These are phyloP conservation scores for Solanum raphanifolium DNA, from an alignment of 257 asterid genomes.

Conservation along the genomic window DNA sequence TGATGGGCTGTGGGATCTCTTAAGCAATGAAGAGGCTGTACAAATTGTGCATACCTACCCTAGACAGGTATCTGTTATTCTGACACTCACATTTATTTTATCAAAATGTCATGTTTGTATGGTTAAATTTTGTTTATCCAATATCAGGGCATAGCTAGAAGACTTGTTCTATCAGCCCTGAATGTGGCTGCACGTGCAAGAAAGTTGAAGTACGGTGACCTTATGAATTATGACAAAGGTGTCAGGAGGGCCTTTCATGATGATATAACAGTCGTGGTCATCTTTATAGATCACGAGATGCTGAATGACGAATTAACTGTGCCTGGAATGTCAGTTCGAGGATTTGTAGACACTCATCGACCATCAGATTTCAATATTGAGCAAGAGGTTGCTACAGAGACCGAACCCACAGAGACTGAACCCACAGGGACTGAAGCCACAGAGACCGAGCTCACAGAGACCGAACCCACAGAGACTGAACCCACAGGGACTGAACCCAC, in stretches of 20 bases:
- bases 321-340: slow-evolving; percentile 43
- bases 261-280: slow-evolving; percentile 66
- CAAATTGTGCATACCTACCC: slow-evolving; percentile 67
- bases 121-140: background rate
- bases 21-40: slow-evolving; percentile 67
- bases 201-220: slow-evolving; percentile 22
- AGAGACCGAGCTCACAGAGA: too few species aligned
- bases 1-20: slow-evolving; percentile 89
- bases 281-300: slow-evolving; percentile 49
- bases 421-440: too few species aligned
- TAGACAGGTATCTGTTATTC: slow-evolving; percentile 29
- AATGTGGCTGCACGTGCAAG: slow-evolving; percentile 33
- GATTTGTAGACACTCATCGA: slow-evolving; percentile 36
- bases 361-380: slow-evolving; percentile 41
- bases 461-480: too few species aligned
- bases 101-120: background rate
- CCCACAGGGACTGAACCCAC: too few species aligned
- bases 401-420: too few species aligned
- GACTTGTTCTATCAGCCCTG: slow-evolving; percentile 47
- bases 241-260: slow-evolving; percentile 50
- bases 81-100: background rate
- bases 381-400: slow-evolving; percentile 3
- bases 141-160: slow-evolving; percentile 63
- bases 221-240: slow-evolving; percentile 39
- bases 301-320: slow-evolving; percentile 11